Base-by-base conservation (phyloP, 768 basidiomycete genomes). In the Mycena capillaripes region DNA sequence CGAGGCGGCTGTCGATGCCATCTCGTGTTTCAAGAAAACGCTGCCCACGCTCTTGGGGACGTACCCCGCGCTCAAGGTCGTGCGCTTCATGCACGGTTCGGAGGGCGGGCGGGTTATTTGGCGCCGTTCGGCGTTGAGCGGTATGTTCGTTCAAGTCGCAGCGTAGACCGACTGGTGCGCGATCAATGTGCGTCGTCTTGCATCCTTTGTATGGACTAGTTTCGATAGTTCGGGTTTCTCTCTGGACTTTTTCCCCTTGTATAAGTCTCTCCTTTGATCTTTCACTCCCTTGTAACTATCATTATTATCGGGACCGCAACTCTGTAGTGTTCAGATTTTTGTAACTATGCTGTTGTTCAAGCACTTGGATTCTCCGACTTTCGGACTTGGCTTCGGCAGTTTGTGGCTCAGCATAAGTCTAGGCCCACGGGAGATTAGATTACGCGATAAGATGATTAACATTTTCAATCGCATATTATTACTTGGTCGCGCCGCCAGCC, bases 401-500 rank as follows among this genome's bases (percentile, higher is more conserved):
- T n/a, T n/a, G n/a, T n/a, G n/a, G n/a, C n/a, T n/a, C n/a, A n/a
- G n/a, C n/a, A n/a, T n/a, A n/a, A n/a, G n/a, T n/a, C n/a, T n/a
- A n/a, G n/a, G n/a, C n/a, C n/a, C n/a, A n/a, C n/a, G n/a, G n/a
- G n/a, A n/a, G n/a, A n/a, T n/a, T 36, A 11, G 14, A 38, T 38
- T 38, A 38, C 14, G n/a, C 14, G n/a, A 23, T 25, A 23, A 58
- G 50, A 60, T 55, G 14, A 55, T 61, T 48, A 48, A 10, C 19
- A n/a, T 61, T 30, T 61, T 55, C 34, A 48, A 30, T 59, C 32
- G 46, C n/a, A 29, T 12, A 32, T 27, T 27, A 52, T 52, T 71
- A 82, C 72, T 82, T 82, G 21, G 78, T 78, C 57, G 74, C 72
- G 7, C 84, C 84, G 38, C 76, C 80, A 27, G 77, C 83, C 64